These are phyloP conservation scores for Boletus sp. DNA, from an alignment of 768 basidiomycete genomes.

Conservation along the genomic window DNA sequence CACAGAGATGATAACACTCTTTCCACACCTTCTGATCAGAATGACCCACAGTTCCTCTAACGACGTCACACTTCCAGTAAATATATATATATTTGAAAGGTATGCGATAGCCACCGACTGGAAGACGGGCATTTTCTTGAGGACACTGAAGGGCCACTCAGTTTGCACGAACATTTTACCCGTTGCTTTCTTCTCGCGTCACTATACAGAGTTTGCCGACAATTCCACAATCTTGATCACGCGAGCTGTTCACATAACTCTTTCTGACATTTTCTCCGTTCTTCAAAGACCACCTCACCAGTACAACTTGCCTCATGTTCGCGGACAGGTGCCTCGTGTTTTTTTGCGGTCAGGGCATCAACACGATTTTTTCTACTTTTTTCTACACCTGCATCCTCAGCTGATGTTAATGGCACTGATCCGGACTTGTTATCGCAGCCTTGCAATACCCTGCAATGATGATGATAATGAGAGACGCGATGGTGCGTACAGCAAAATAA, in stretches of 20 bases:
- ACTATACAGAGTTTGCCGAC: not conserved
- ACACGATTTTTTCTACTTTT: not conserved
- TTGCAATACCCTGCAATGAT: not conserved
- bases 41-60: not conserved
- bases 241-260: not conserved
- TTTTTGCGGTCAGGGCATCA: not conserved
- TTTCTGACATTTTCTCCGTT: not conserved
- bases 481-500: not conserved
- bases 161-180: not conserved
- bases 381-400: not conserved
- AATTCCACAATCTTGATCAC: not conserved
- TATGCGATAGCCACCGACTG: not conserved
- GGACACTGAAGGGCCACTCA: not conserved
- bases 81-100: not conserved
- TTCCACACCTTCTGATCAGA: not conserved
- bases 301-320: constrained; percentile 9
- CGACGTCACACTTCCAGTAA: not conserved
- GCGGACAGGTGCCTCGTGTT: constrained; percentile 13
- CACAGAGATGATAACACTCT: not conserved
- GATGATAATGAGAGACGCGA: not conserved
- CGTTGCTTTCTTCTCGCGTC: not conserved
- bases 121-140: not conserved
- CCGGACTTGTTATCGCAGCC: not conserved
- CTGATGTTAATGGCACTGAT: not conserved
- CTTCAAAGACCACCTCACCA: not conserved